Conservation (phyloP, 2,329 filamentous ascomycete genomes). For the Alternaria burnsii region DNA sequence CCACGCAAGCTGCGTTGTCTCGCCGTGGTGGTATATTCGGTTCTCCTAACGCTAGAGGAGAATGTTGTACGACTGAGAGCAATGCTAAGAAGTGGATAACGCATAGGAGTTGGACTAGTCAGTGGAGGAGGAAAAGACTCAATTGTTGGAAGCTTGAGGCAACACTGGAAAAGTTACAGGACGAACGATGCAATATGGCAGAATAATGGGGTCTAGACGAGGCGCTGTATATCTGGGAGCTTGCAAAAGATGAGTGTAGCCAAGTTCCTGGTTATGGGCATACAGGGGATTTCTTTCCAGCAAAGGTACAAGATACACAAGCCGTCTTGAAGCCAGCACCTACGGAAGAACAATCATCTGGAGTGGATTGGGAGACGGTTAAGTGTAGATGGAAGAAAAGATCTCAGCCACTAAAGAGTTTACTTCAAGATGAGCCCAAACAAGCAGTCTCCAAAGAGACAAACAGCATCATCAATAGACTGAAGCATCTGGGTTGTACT, state of each 20-base stretch:
- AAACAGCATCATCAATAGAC: neutral
- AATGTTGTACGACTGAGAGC: neutral
- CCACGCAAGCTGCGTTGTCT: constrained; percentile 11
- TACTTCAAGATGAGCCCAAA: neutral
- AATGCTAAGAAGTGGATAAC: neutral
- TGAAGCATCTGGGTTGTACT: neutral
- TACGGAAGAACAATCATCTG: neutral
- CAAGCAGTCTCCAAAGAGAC: neutral
- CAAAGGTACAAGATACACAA: neutral
- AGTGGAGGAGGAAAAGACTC: constrained; percentile 14
- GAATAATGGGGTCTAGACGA: constrained; percentile 8
- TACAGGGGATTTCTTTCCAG: neutral
- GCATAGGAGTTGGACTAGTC: constrained; percentile 2
- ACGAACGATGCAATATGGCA: neutral
- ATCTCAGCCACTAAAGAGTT: neutral
- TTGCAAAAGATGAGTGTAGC: constrained; percentile 11
- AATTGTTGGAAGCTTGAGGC: constrained; percentile 7
- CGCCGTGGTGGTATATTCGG: constrained; percentile 24
- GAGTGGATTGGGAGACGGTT: constrained; percentile 1
- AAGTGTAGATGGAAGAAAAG: constrained; percentile 2
- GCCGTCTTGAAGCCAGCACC: neutral
- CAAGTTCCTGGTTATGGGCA: constrained; percentile 10
- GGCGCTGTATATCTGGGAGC: constrained; percentile 16
- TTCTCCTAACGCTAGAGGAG: neutral
- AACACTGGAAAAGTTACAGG: constrained; percentile 13